Base-by-base conservation (phyloP, 1,139 yeast species). In the Diutina neorugosa region DNA sequence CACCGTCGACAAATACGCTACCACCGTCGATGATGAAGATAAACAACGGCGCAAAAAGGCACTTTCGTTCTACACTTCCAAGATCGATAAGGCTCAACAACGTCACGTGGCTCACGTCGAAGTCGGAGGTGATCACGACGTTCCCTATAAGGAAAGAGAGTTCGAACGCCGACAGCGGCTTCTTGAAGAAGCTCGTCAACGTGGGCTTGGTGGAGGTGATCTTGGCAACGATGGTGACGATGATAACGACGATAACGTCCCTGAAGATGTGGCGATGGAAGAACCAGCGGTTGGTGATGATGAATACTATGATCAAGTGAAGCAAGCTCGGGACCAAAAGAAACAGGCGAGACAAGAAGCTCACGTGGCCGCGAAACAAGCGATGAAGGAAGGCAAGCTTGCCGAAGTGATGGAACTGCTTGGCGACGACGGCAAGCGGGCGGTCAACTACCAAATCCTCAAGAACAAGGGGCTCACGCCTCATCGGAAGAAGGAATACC, bases 391-490 rank as follows among this genome's bases (percentile, higher is more conserved):
- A 58, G 98, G 98, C 52, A 86, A 82, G 60, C 71, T 89, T 59
- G 84, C 81, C 8, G 94, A 86, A 61, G 67, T 82, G 54, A 80
- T 81, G 57, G 96, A 87, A 60, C 64, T 68, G 34, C 63, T 81
- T 44, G 96, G 82, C 53, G 84, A 77, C 40, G 82, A 84, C 61
- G 97, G 96, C 54, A 93, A 93, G 75, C 86, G 99, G 66, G 98
- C 98, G 2, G 79, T 93, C 65, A 90, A 86, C 66, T 93, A 84
- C 71, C 98, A 91, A 71, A 91, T 91, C 58, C 77, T 88, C 71
- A 90, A 90, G 77, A 91, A 91, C 69, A 90, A 88, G 74, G 99
- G 99, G 65, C 82, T 93, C 59, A 89, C 97, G 1, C 91, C 96
- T 23, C 86, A 85, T 68, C 80, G 96, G 66, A 86, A 86, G 75